Conservation (phyloP, 768 basidiomycete genomes). For the Suillus weaverae region DNA sequence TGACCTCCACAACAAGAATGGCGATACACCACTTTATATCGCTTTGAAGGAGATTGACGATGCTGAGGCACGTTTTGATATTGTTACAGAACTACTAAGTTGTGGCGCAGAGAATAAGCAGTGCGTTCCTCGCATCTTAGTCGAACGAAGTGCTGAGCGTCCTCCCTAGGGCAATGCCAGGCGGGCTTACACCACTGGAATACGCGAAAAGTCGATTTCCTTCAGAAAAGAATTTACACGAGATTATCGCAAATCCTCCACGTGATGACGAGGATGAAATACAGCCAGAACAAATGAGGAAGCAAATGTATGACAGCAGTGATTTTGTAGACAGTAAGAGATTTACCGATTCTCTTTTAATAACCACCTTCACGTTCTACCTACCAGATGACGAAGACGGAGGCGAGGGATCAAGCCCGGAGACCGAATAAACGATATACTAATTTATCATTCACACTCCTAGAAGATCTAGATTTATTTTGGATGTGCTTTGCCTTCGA, state of each 20-base stretch:
- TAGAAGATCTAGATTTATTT: not conserved
- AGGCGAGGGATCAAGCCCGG: not conserved
- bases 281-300: not conserved
- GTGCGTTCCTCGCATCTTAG: not conserved
- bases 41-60: conserved; percentile 22
- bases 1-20: conserved; percentile 24
- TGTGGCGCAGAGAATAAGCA: not conserved
- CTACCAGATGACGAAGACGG: not conserved
- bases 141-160: not conserved
- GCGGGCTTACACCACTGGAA: conserved; percentile 1
- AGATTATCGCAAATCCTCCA: not conserved
- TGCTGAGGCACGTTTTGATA: conserved; percentile 14
- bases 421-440: not conserved
- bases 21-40: conserved; percentile 30
- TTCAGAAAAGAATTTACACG: not conserved
- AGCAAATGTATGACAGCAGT: not conserved
- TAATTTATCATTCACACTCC: not conserved
- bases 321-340: not conserved
- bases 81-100: conserved; percentile 13
- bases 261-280: not conserved
- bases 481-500: not conserved
- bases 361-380: not conserved
- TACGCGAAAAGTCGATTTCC: not conserved
- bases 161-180: not conserved
- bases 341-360: too few species aligned